These are phyloP conservation scores for Ustilago tritici DNA, from an alignment of 1,284 basidiomycete species.

Conservation along the genomic window DNA sequence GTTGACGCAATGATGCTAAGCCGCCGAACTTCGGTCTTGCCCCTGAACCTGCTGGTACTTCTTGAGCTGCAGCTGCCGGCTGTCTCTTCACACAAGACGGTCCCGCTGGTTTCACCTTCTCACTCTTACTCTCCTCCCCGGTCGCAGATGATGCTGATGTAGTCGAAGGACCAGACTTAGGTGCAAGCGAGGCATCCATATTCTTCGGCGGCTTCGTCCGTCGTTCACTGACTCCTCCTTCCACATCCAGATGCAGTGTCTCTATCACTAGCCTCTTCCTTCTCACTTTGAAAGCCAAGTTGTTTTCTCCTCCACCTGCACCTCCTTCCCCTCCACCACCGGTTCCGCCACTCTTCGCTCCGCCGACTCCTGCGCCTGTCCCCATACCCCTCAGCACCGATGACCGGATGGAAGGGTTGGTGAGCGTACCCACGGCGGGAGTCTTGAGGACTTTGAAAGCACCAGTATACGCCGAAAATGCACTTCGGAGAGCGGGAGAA, in stretches of 20 bases:
- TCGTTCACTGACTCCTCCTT: constrained; percentile 88
- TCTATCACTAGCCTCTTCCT: constrained; percentile 88
- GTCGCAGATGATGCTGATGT: neutral
- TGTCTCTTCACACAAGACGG: constrained; percentile 19
- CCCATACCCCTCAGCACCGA: constrained; percentile 64
- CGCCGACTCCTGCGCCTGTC: constrained; percentile 29
- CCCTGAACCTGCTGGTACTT: constrained; percentile 1
- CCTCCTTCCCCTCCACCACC: constrained; percentile 71
- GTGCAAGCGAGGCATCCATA: neutral
- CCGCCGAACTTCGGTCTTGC: constrained; percentile 27
- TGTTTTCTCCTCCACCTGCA: constrained; percentile 79
- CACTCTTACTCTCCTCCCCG: neutral
- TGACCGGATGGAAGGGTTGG: constrained; percentile 55
- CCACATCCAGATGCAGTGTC: constrained; percentile 90
- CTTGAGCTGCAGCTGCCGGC: neutral
- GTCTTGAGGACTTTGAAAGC: constrained; percentile 61
- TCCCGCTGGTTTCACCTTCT: neutral
- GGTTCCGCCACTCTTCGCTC: constrained; percentile 1
- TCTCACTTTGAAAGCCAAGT: constrained; percentile 92
- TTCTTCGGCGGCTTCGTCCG: constrained; percentile 52
- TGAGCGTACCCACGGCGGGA: constrained; percentile 55
- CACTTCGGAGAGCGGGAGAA: constrained; percentile 42
- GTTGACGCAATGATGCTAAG: constrained; percentile 35
- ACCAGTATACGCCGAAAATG: constrained; percentile 58
- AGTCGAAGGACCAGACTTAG: neutral